Conservation (phyloP, 768 basidiomycete genomes). For the Tulasnella sp. region DNA sequence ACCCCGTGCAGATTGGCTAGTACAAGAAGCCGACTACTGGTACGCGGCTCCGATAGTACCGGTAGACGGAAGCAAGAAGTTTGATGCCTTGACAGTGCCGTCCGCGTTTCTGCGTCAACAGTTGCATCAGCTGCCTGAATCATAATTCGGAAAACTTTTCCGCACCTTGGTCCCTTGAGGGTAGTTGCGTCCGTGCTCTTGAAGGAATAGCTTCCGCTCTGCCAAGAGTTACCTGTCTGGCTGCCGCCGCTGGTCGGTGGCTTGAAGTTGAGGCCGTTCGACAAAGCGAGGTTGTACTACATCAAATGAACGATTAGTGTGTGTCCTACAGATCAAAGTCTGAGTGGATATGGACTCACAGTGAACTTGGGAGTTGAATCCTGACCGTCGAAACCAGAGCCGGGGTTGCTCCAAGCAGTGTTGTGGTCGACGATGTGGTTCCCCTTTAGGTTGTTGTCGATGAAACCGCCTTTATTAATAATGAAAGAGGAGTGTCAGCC, state of each 20-base stretch:
- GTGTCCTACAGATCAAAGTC: neutral
- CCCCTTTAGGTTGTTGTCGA: constrained; percentile 20
- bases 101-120: constrained; percentile 1
- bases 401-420: constrained; percentile 22
- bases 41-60: constrained; percentile 1
- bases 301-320: neutral
- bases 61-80: constrained; percentile 1
- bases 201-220: constrained; percentile 13
- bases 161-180: constrained; percentile 10
- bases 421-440: constrained; percentile 16
- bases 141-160: neutral
- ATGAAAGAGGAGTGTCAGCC: neutral
- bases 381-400: constrained; percentile 16
- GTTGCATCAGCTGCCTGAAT: neutral
- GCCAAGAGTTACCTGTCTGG: constrained; percentile 25
- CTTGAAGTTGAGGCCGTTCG: constrained; percentile 23
- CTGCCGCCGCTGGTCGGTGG: constrained; percentile 10
- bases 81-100: constrained; percentile 11
- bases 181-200: constrained; percentile 10
- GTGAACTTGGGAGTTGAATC: constrained; percentile 2
- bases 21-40: neutral
- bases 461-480: neutral
- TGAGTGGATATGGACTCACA: neutral
- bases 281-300: constrained; percentile 16
- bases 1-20: neutral